A percentile compares a stretch with the other conserved stretches of the same genome.
phyloP scores from a whole-genome alignment of 495 filamentous ascomycete species.

The Durotheca rogersii region DNA sequence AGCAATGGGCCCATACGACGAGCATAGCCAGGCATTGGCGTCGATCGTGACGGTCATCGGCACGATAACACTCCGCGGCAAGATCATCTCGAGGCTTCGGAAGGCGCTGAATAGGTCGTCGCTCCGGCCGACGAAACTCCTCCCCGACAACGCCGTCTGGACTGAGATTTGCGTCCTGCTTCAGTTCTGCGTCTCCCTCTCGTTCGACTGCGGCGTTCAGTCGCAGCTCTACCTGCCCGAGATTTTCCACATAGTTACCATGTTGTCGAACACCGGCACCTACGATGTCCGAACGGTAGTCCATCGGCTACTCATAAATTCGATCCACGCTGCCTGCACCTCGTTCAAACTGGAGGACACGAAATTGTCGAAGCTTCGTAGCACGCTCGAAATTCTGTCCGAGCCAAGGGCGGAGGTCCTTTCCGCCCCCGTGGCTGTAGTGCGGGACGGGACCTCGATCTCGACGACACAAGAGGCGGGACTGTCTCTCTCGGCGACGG shows the following conservation, averaged over 20 bases:
- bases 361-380: conserved; percentile 53
- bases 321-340: conserved; percentile 64
- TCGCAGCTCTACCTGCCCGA: conserved; percentile 64
- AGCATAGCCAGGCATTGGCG: conserved; percentile 59
- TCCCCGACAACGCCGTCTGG: conserved; percentile 65
- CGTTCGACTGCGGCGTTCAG: conserved; percentile 64
- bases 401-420: conserved; percentile 55
- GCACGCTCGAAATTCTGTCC: conserved; percentile 54
- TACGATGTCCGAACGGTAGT: conserved; percentile 56
- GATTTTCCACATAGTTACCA: conserved; percentile 66
- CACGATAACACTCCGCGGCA: conserved; percentile 61
- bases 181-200: conserved; percentile 61
- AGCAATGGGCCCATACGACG: conserved; percentile 54
- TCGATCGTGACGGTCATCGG: conserved; percentile 61
- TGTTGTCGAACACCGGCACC: conserved; percentile 62
- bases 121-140: conserved; percentile 57
- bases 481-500: conserved; percentile 51
- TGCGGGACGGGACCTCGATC: conserved; percentile 46
- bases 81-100: conserved; percentile 59
- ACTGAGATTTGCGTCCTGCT: conserved; percentile 63
- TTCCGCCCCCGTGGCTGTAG: conserved; percentile 39
- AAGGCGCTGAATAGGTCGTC: conserved; percentile 66
- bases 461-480: conserved; percentile 50
- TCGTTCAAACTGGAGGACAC: conserved; percentile 59
- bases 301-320: conserved; percentile 61